These are phyloP conservation scores for Phytophthora pisi DNA, from an alignment of 352 stramenopile species.

Conservation along the genomic window DNA sequence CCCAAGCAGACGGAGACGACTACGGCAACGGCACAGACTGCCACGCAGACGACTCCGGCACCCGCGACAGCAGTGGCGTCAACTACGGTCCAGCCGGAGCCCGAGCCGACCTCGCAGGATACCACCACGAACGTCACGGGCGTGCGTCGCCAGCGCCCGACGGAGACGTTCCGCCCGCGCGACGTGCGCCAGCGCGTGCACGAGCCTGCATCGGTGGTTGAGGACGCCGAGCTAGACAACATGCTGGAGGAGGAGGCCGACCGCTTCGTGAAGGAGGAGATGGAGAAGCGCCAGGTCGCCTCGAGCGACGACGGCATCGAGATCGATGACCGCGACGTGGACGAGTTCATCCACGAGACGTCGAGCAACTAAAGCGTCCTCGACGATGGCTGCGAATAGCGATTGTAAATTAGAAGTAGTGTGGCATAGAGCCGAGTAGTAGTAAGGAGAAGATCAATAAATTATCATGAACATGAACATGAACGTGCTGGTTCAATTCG, in stretches of 20 bases:
- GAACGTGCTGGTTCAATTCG: too few species aligned
- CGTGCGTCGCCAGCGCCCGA: slow-evolving; percentile 46
- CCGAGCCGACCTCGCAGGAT: slow-evolving; percentile 33
- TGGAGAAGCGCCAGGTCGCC: slow-evolving; percentile 32
- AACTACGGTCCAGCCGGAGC: slow-evolving; percentile 13
- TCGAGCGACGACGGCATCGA: slow-evolving; percentile 36
- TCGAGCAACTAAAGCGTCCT: slow-evolving; percentile 15
- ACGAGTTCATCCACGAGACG: slow-evolving; percentile 62
- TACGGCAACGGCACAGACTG: not conserved
- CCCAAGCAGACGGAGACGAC: slow-evolving; percentile 43
- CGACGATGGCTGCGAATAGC: slow-evolving; percentile 3
- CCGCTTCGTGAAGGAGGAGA: slow-evolving; percentile 62
- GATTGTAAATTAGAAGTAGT: slow-evolving; percentile 33
- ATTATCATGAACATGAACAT: not conserved
- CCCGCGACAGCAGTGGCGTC: slow-evolving; percentile 12
- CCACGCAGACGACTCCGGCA: slow-evolving; percentile 1
- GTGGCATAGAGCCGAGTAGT: slow-evolving; percentile 1
- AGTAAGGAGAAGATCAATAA: slow-evolving; percentile 35
- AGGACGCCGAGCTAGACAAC: slow-evolving; percentile 52
- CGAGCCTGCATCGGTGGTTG: slow-evolving; percentile 19
- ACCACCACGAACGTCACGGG: slow-evolving; percentile 34
- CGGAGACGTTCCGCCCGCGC: slow-evolving; percentile 30
- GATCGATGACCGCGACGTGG: slow-evolving; percentile 69
- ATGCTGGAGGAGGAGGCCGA: slow-evolving; percentile 72
- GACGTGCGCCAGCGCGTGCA: slow-evolving; percentile 66